Evolutionary conservation across 495 filamentous ascomycete genomes (phyloP).

Genomic region (Penicillium fimorum): DNA sequence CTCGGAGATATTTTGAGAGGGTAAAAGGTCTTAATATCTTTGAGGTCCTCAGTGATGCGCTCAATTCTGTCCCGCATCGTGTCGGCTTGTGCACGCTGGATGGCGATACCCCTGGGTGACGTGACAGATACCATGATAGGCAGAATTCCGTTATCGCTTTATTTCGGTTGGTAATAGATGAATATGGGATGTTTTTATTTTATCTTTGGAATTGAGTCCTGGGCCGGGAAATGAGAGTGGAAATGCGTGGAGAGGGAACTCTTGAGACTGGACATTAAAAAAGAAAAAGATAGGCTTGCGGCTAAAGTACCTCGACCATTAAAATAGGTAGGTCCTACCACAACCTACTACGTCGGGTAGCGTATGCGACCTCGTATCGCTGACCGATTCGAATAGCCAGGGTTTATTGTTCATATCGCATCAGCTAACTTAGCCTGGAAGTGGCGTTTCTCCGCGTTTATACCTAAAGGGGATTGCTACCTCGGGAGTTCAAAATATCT

Average conservation of each 20-base stretch:
- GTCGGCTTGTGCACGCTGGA: background rate
- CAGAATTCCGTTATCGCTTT: no score
- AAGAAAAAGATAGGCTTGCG: no score
- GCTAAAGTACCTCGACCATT: no score
- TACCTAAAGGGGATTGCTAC: slow-evolving; percentile 21
- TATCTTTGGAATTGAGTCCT: no score
- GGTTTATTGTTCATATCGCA: background rate
- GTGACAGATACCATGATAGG: background rate
- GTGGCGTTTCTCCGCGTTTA: slow-evolving; percentile 22
- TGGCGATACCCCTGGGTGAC: background rate
- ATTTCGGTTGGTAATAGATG: no score
- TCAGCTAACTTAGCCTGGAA: background rate
- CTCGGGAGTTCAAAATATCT: background rate
- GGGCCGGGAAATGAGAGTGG: no score
- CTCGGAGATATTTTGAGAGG: background rate
- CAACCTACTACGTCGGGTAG: no score
- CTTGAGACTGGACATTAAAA: no score
- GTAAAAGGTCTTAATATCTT: background rate
- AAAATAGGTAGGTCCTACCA: no score
- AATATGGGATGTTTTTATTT: no score
- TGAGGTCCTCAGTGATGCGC: background rate
- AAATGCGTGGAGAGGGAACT: no score
- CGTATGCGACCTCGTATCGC: slow-evolving; percentile 5
- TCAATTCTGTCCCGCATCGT: background rate
- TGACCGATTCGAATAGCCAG: slow-evolving; percentile 15